phyloP scores from a whole-genome alignment of 2,329 filamentous ascomycete genomes.

The Cordyceps cateniannulata region DNA sequence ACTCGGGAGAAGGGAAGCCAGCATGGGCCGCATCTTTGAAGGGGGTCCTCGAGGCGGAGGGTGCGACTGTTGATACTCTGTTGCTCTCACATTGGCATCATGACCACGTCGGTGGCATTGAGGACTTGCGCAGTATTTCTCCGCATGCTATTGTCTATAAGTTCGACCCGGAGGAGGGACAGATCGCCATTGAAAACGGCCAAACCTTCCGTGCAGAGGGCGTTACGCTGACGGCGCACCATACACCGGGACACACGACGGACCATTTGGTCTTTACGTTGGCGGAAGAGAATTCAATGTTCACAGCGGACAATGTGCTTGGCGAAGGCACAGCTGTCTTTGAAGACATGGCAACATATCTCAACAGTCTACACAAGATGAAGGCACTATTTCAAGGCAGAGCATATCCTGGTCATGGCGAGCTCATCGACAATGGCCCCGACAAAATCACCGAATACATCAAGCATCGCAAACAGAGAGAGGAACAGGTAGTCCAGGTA shows the following conservation, averaged over 20 bases:
- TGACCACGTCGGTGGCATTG: slow-evolving; percentile 76
- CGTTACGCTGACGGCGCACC: slow-evolving; percentile 58
- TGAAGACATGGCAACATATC: slow-evolving; percentile 65
- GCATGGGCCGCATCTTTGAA: slow-evolving; percentile 65
- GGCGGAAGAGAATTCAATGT: slow-evolving; percentile 74
- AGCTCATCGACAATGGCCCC: slow-evolving; percentile 65
- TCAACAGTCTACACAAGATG: slow-evolving; percentile 66
- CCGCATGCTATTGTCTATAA: slow-evolving; percentile 62
- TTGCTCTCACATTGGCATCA: slow-evolving; percentile 90
- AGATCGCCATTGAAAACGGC: slow-evolving; percentile 40
- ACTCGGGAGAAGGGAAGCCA: slow-evolving; percentile 78
- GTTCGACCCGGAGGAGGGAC: slow-evolving; percentile 46
- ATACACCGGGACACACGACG: slow-evolving; percentile 62
- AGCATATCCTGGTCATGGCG: slow-evolving; percentile 85
- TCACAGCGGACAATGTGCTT: slow-evolving; percentile 84
- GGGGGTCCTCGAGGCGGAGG: slow-evolving; percentile 58
- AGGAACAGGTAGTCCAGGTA: slow-evolving; percentile 67
- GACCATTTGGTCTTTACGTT: slow-evolving; percentile 79
- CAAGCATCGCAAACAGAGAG: slow-evolving; percentile 68
- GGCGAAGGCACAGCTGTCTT: slow-evolving; percentile 84
- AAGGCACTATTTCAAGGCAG: slow-evolving; percentile 54
- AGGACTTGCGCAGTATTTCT: slow-evolving; percentile 58
- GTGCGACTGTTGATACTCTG: slow-evolving; percentile 59
- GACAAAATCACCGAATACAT: slow-evolving; percentile 78
- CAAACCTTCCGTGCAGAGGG: slow-evolving; percentile 52